Percentiles rank a stretch among this genome's conserved stretches.
Evolutionary conservation across 192 early-diverging fungal genomes (phyloP).

Genomic region (Linnemannia schmuckeri): DNA sequence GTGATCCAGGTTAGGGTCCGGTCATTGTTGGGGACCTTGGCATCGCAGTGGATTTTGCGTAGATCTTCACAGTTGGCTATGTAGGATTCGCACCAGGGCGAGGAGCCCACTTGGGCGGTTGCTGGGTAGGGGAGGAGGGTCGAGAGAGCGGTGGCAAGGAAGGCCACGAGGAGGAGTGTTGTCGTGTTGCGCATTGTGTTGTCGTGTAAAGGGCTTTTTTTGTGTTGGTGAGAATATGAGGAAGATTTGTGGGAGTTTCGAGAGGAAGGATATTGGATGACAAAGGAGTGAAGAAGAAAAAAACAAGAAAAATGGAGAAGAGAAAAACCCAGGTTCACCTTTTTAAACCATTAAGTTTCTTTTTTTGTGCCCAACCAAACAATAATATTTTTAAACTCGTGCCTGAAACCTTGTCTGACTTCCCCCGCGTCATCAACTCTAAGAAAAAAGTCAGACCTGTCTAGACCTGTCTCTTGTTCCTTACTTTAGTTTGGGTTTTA

Average conservation of each 20-base stretch:
- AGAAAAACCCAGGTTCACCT: background rate
- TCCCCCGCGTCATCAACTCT: background rate
- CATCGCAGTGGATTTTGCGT: background rate
- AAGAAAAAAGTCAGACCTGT: background rate
- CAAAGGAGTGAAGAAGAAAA: background rate
- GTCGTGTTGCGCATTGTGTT: background rate
- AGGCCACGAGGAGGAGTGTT: background rate
- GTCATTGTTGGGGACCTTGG: background rate
- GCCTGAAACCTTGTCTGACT: background rate
- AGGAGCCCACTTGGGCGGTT: background rate
- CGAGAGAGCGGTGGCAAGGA: background rate
- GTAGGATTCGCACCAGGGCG: background rate
- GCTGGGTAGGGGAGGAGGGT: background rate
- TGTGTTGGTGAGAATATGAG: background rate
- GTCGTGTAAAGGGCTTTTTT: background rate
- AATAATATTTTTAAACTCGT: background rate
- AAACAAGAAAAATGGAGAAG: background rate
- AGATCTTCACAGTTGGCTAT: background rate
- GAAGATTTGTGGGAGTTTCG: background rate
- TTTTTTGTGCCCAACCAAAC: background rate
- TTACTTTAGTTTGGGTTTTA: background rate
- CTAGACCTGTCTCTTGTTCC: background rate
- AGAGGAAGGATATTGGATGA: too few species aligned
- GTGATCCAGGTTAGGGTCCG: background rate
- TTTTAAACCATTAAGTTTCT: background rate